Evolutionary conservation across 1,284 basidiomycete genomes (phyloP).

Genomic region (Heterobasidion occidentale): DNA sequence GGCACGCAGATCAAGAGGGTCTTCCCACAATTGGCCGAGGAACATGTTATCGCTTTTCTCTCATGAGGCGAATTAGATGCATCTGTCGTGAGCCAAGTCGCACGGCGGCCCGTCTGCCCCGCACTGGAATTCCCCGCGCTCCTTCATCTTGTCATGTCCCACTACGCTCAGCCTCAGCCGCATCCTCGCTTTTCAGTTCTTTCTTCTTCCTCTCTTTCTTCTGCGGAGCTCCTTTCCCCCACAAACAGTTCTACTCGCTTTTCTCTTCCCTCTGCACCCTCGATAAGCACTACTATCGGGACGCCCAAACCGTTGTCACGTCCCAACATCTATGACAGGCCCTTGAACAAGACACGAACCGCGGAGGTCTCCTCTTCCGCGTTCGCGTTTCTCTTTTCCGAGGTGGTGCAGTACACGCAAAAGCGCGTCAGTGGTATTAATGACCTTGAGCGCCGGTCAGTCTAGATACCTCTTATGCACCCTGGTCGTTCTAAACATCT

Average conservation of each 20-base stretch:
- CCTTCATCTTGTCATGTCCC: neutral
- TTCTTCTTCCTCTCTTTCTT: conserved; percentile 57
- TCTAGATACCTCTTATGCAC: neutral
- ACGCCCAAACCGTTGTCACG: conserved; percentile 36
- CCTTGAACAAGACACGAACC: conserved; percentile 74
- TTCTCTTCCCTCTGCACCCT: conserved; percentile 53
- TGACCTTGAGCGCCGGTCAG: conserved; percentile 73
- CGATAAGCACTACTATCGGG: conserved; percentile 32
- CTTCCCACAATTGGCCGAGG: no score
- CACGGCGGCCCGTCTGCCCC: neutral
- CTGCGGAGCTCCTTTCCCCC: conserved; percentile 56
- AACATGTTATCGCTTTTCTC: no score
- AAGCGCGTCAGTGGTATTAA: conserved; percentile 90
- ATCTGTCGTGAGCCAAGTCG: no score
- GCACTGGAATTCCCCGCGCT: no score
- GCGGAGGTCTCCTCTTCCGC: conserved; percentile 77
- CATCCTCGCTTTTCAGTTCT: conserved; percentile 65
- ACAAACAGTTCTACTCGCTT: conserved; percentile 56
- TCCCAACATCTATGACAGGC: conserved; percentile 79
- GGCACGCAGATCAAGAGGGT: no score
- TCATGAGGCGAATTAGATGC: no score
- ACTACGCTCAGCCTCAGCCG: conserved; percentile 40
- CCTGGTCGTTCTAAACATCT: neutral
- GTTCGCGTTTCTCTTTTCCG: conserved; percentile 86
- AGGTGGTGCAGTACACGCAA: conserved; percentile 92